Base-by-base conservation (phyloP, 306 rosid species). In the Pyrus betulifolia region DNA sequence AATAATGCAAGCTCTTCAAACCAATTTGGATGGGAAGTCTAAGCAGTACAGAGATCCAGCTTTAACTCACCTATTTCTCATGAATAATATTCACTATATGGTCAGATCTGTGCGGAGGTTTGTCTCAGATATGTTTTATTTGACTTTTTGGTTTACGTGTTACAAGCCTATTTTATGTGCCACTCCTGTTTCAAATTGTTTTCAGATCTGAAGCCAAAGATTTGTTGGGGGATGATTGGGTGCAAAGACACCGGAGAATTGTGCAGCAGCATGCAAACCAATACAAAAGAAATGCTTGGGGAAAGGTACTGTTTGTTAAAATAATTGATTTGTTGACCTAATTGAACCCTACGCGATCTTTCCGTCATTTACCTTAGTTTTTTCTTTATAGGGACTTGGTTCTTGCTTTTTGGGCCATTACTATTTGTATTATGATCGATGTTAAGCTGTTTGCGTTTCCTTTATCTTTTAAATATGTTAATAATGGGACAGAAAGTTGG, bases 191-290 rank as follows among this genome's bases (percentile, higher is more conserved):
- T 70, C 58, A 74, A 30, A 76, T 49, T 71, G 52, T 68, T 75
- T 83, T 85, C 72, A 95, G 99, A 82, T 92, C 99, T 76, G 99
- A 95, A 85, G 99, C 99, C 81, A 95, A 95, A 88, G 99, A 95
- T 88, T 87, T 92, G 83, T 90, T 95, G 35, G 99, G 99, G 52
- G 99, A 95, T 82, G 99, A 95, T 75, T 95, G 99, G 99, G 99
- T 95, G 79, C 97, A 91, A 76, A 84, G 92, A 58, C 97, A 95
- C 80, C 85, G 99, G 71, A 88, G 97, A 74, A 85, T 88, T 75
- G 99, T 95, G 81, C 99, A 92, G 83, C 97, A 95, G 83, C 92
- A 95, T 84, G 99, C 99, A 76, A 95, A 95, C 85, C 96, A 89
- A 73, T 95, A 92, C 88, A 95, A 90, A 82, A 92, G 99, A 82